Evolutionary conservation across 2,329 filamentous ascomycete genomes (phyloP).

Genomic region (Bipolaris victoriae): DNA sequence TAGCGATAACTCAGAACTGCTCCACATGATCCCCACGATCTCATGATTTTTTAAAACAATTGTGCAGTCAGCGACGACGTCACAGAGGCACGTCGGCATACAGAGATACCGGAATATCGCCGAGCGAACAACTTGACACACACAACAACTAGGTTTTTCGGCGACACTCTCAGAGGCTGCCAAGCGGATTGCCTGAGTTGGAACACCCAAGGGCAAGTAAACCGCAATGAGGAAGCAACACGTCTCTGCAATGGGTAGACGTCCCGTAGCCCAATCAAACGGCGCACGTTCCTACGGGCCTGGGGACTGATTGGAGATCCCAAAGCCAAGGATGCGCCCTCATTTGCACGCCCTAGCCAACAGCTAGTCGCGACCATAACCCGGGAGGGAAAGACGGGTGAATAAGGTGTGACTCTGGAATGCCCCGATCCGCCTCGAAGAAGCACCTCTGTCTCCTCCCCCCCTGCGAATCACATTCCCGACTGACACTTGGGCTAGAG

Average conservation of each 20-base stretch:
- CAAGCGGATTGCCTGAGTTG: constrained; percentile 11
- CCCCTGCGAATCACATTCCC: constrained; percentile 24
- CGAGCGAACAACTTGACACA: constrained; percentile 13
- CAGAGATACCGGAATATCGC: constrained; percentile 9
- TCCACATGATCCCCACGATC: constrained; percentile 19
- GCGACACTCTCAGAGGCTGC: not conserved
- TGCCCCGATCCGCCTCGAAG: constrained; percentile 4
- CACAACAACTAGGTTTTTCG: constrained; percentile 1
- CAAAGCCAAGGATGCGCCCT: constrained; percentile 12
- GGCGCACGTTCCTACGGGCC: constrained; percentile 19
- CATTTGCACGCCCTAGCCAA: constrained; percentile 9
- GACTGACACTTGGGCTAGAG: constrained; percentile 15
- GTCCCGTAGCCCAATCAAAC: constrained; percentile 25
- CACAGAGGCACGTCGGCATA: constrained; percentile 4
- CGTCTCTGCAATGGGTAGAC: constrained; percentile 3
- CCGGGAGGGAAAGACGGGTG: constrained; percentile 24
- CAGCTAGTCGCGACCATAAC: constrained; percentile 17
- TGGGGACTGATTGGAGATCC: constrained; percentile 22
- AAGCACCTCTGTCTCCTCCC: constrained; percentile 8
- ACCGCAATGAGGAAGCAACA: constrained; percentile 7
- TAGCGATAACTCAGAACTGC: constrained; percentile 21
- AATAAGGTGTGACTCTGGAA: constrained; percentile 19
- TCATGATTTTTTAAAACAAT: constrained; percentile 11
- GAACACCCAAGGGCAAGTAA: constrained; percentile 19
- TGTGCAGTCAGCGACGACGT: constrained; percentile 7